phyloP scores from a whole-genome alignment of 345 rosid species.

The Murraya koenigii region DNA sequence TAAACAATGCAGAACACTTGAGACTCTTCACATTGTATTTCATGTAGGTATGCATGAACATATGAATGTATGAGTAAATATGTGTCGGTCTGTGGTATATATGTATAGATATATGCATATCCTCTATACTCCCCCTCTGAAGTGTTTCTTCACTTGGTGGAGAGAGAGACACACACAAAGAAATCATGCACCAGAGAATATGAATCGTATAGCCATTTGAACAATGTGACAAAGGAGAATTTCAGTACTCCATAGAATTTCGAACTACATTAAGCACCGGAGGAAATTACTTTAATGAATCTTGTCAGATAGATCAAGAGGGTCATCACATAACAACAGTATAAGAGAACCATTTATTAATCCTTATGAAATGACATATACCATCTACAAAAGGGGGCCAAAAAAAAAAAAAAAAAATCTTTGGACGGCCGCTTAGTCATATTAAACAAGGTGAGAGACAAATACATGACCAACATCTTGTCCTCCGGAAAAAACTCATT shows the following conservation, averaged over 20 bases:
- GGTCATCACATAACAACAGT: not conserved
- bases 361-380: not conserved
- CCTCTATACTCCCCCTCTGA: too few relatives aligned
- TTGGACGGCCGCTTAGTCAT: not conserved
- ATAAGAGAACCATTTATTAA: not conserved
- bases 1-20: not conserved
- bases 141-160: not conserved
- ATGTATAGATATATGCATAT: too few relatives aligned
- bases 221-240: not conserved
- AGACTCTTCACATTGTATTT: not conserved
- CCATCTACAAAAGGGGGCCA: not conserved
- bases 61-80: not conserved
- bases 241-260: not conserved
- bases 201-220: not conserved
- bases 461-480: too few relatives aligned
- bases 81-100: not conserved
- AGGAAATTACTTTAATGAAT: not conserved
- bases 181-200: not conserved
- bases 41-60: too few relatives aligned
- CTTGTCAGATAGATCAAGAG: not conserved
- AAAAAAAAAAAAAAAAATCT: not conserved
- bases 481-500: too few relatives aligned
- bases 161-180: not conserved
- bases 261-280: not conserved
- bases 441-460: not conserved